Evolutionary conservation across 2,329 filamentous ascomycete species (phyloP).

Genomic region (Aspergillus oerlinghausenensis): DNA sequence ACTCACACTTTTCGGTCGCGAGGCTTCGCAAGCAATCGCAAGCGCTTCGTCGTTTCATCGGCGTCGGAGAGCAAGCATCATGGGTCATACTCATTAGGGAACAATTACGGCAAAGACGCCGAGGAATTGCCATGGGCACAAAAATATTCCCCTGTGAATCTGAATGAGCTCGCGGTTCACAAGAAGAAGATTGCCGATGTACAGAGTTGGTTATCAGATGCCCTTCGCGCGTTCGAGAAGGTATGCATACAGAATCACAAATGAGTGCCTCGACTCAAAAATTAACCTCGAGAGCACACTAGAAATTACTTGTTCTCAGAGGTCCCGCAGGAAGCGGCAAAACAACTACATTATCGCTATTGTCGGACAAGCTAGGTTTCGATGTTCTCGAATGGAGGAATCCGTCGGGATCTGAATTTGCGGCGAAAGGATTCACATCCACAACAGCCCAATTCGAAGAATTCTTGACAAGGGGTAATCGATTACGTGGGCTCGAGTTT

Average conservation of each 20-base stretch:
- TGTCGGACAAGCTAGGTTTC: constrained; percentile 72
- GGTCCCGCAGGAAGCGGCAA: constrained; percentile 90
- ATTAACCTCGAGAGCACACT: constrained; percentile 26
- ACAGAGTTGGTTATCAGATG: constrained; percentile 72
- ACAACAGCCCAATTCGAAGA: constrained; percentile 82
- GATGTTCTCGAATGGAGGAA: constrained; percentile 89
- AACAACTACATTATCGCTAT: constrained; percentile 75
- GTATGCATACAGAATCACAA: constrained; percentile 22
- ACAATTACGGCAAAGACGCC: constrained; percentile 41
- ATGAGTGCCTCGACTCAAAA: too few relatives aligned
- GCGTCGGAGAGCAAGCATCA: neutral
- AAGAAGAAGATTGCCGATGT: constrained; percentile 92
- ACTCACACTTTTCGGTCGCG: constrained; percentile 10
- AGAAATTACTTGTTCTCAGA: constrained; percentile 78
- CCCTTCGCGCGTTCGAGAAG: constrained; percentile 55
- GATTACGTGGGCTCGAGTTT: constrained; percentile 67
- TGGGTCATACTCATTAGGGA: constrained; percentile 8
- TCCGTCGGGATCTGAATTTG: constrained; percentile 59
- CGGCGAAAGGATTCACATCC: constrained; percentile 62
- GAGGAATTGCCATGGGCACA: constrained; percentile 81
- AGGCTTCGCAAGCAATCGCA: constrained; percentile 12
- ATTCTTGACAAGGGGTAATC: constrained; percentile 76
- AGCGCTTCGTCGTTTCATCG: constrained; percentile 25
- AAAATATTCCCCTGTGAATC: constrained; percentile 66
- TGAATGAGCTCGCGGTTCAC: constrained; percentile 87